These are phyloP conservation scores for Neospermospora avenae DNA, from an alignment of 2,329 filamentous ascomycete genomes.

Conservation along the genomic window DNA sequence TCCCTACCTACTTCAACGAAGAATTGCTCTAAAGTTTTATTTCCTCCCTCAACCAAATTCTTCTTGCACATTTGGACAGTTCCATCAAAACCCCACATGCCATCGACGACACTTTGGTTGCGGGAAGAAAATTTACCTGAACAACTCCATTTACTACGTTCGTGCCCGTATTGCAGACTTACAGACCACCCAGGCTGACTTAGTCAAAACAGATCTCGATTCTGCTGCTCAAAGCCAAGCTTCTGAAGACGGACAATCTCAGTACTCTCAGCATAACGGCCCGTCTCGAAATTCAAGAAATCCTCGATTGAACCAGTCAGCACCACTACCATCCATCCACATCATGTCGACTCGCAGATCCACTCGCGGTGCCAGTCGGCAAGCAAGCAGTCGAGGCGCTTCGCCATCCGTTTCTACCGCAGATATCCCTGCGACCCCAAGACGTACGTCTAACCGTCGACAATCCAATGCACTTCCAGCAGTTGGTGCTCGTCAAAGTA, in stretches of 20 bases:
- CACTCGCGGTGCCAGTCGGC: constrained; percentile 26
- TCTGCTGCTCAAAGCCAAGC: background rate
- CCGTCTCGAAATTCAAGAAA: background rate
- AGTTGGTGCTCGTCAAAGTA: constrained; percentile 24
- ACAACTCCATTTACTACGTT: background rate
- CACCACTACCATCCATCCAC: background rate
- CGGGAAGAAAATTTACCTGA: background rate
- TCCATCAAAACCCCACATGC: background rate
- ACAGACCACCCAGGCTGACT: background rate
- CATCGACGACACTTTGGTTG: background rate
- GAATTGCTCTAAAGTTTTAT: background rate
- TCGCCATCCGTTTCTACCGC: constrained; percentile 19
- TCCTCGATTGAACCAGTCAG: background rate
- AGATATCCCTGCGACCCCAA: constrained; percentile 22
- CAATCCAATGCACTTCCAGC: constrained; percentile 19
- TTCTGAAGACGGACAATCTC: background rate
- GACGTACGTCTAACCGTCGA: constrained; percentile 14
- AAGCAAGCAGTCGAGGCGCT: constrained; percentile 21
- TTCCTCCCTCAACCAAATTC: background rate
- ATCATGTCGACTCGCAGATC: constrained; percentile 30
- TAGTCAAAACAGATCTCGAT: background rate
- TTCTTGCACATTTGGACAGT: background rate
- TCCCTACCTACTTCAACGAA: background rate
- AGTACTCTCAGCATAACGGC: background rate
- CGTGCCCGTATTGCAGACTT: background rate